Base-by-base conservation (phyloP, 1,139 yeast species). In the Debaryomycetaceae sp. region DNA sequence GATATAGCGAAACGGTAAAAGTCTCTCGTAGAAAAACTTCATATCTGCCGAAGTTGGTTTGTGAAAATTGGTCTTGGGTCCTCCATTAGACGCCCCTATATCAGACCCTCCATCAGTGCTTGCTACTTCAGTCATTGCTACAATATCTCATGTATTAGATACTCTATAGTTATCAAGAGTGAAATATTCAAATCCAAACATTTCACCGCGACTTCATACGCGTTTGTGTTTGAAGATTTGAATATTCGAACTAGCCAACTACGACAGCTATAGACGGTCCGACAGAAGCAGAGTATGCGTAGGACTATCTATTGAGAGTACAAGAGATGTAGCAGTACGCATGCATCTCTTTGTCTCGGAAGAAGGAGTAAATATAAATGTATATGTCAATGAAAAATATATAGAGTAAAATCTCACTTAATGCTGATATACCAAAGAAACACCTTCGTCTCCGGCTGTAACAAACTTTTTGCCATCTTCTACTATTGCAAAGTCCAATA, bases 381-480 rank as follows among this genome's bases (percentile, higher is more conserved):
- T 35, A 39, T 36, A 37, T 40, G 33, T 14, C 14, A 36, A 24
- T 14, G 35, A 38, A 29, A 44, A 38, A 39, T n/a, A 4, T 13
- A 42, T 20, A 42, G 27, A 42, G 33, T 34, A 9, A 8, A 13
- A 4, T 9, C 22, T 34, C 13, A 34, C 36, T 17, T 37, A 39
- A 43, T 34, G 36, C 42, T 33, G 24, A 57, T 83, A 91, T 6
- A 93, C 80, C 54, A 93, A 72, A 6, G 96, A 82, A 34, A 93
- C 97, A 53, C 96, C 97, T 63, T 93, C 99, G 63, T 93, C 99
- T 50, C 98, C 98, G n/a, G 97, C 99, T 24, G 97, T 88, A 37
- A 90, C 78, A 42, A 95, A 60, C 59, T 85, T 83, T 46, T 76
- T 76, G 37, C 88, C 91, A 39, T 77, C 68, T n/a, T 81, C 81